Percentiles rank a stretch among this genome's conserved stretches.
These are phyloP conservation scores for Rhododendron williamsianum DNA, from an alignment of 148 eudicot genomes.

Conservation along the genomic window DNA sequence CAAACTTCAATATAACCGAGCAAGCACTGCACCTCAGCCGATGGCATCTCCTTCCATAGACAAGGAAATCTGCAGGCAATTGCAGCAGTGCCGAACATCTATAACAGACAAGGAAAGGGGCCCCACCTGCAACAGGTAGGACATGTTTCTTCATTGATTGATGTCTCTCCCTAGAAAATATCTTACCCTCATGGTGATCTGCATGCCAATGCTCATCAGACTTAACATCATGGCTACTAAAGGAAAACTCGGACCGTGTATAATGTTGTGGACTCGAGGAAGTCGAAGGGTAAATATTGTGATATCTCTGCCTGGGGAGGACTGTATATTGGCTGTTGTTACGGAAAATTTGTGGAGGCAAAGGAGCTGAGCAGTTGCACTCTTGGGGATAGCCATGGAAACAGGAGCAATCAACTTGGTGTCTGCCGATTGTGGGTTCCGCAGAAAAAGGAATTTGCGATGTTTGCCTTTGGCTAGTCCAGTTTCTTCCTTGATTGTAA, in stretches of 20 bases:
- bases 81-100: constrained; percentile 49
- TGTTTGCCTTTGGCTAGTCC: constrained; percentile 23
- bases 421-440: constrained; percentile 31
- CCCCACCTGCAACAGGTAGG: constrained; percentile 60
- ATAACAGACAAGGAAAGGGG: constrained; percentile 63
- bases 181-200: constrained; percentile 28
- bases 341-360: constrained; percentile 30
- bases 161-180: constrained; percentile 37
- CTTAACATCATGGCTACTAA: constrained; percentile 25
- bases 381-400: constrained; percentile 38
- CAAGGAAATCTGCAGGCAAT: constrained; percentile 62
- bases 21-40: constrained; percentile 65
- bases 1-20: constrained; percentile 41
- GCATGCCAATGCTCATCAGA: constrained; percentile 35
- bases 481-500: constrained; percentile 21
- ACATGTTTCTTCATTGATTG: constrained; percentile 38
- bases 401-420: constrained; percentile 30
- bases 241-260: constrained; percentile 28
- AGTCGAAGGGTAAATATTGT: constrained; percentile 26
- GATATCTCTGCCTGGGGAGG: constrained; percentile 20
- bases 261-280: constrained; percentile 31
- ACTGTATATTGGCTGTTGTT: constrained; percentile 23
- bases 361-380: constrained; percentile 42
- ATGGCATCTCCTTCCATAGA: constrained; percentile 46
- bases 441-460: constrained; percentile 46